A percentile compares a stretch with the other conserved stretches of the same genome.
Evolutionary conservation across 2,329 filamentous ascomycete species (phyloP).

Genomic region (Falciphora oryzae): DNA sequence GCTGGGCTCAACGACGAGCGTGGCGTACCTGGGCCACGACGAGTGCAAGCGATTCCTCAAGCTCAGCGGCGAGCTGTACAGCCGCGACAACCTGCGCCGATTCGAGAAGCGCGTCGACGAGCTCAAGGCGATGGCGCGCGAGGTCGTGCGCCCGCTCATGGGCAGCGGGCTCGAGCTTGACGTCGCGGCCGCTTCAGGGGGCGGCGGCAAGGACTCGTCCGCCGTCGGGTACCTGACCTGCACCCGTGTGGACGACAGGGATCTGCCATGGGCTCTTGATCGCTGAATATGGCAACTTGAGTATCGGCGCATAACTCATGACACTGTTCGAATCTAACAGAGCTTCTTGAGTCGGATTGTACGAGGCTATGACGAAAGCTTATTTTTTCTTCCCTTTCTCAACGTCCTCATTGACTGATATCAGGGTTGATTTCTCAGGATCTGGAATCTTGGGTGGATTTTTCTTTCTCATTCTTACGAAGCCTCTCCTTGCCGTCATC

Average conservation of each 20-base stretch:
- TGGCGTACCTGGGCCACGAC: conserved; percentile 71
- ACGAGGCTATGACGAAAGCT: neutral
- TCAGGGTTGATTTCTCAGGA: neutral
- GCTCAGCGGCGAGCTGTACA: conserved; percentile 74
- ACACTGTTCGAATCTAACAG: neutral
- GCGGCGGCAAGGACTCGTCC: conserved; percentile 32
- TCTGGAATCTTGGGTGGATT: conserved; percentile 4
- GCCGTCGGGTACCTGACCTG: conserved; percentile 45
- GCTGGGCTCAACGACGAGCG: conserved; percentile 57
- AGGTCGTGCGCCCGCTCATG: conserved; percentile 81
- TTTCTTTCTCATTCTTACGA: neutral
- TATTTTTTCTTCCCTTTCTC: neutral
- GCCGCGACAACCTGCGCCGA: conserved; percentile 73
- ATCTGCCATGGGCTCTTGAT: conserved; percentile 44
- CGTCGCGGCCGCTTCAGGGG: conserved; percentile 31
- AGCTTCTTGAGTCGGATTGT: neutral
- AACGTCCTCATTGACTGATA: neutral
- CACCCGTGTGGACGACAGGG: conserved; percentile 40
- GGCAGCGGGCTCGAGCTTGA: conserved; percentile 80
- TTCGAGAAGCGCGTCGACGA: conserved; percentile 88
- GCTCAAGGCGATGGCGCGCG: conserved; percentile 75
- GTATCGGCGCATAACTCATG: neutral
- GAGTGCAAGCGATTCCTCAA: conserved; percentile 90
- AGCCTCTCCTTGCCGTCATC: neutral
- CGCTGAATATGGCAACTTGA: conserved; percentile 16